Evolutionary conservation across 1,139 yeast species (phyloP), one percentile per base, ranked within the genome.

Genomic region (Kodamaea ohmeri): DNA sequence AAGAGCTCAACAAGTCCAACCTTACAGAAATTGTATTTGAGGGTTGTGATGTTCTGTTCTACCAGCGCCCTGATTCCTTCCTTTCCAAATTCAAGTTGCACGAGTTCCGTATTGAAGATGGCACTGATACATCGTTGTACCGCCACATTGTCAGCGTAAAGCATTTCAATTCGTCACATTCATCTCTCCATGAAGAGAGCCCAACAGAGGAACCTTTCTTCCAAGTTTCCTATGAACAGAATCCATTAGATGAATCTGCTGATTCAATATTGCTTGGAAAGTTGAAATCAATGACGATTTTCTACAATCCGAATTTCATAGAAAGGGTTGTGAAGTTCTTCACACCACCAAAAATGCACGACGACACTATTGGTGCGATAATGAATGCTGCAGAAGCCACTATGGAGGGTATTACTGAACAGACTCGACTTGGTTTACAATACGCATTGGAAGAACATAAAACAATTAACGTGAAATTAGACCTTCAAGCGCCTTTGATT

Each of bases 361-460:
- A 83, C 42, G 96, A 89, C 53, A 89, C 97, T 0, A 79, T 94
- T 27, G 95, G 92, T 21, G 95, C 95, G 4, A 79, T 94, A 20
- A 80, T 94, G 80, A 85, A 81, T 58, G 97, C 96, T 0, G 98
- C 99, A 0, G 96, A 90, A 47, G 89, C 92, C 0, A 89, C 97
- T 0, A 85, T 94, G 42, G 96, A 89, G 56, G 97, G 95, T 2
- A 67, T 94, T 46, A 81, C 96, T 0, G 73, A 83, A 20, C 96
- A 89, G 56, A 92, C 98, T 0, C 71, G 97, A 53, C 76, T 94
- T 45, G 97, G 98, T 0, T 71, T 94, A 25, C 96, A 90, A 57
- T 89, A 94, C 50, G 95, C 96, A 0, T 69, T 94, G 46, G 95
- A 89, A 45, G 96, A 92, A 52, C 98, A 92, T 61, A 89, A 90